Evolutionary conservation across 2,329 filamentous ascomycete genomes (phyloP), one percentile per base, ranked within the genome.

Genomic region (Knoxdaviesia proteae): DNA sequence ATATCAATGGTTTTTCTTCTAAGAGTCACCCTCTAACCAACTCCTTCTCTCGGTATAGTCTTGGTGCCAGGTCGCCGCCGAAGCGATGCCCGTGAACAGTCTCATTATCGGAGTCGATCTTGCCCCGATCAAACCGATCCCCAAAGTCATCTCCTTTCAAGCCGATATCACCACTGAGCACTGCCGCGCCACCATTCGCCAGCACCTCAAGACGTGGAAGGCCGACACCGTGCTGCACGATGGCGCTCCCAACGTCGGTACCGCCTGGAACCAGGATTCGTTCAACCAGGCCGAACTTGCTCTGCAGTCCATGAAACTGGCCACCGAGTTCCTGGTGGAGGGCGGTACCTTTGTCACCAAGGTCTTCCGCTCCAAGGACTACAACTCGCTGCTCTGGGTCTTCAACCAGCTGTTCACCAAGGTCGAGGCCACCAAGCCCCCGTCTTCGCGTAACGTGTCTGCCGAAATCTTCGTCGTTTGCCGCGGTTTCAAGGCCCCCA

Each of bases 381-480:
- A 94, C 65, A 94, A 94, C 57, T 79, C 84, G 45, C 63, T 98
- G 39, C 70, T 96, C 40, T 98, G 90, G 90, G 87, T 96, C 34
- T 86, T 96, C 65, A 94, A 94, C 57, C 90, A 98, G 59, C 69
- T 98, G 47, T 98, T 98, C 64, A 71, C 71, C 40, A 92, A 90
- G 50, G 90, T 98, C 48, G 88, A 98, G 57, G 88, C 92, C 40
- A 98, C 90, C 5, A 98, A 98, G 60, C 90, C 90, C 4, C 90
- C 90, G 0, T 93, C 86, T 0, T 94, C 84, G 6, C 73, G 90
- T 65, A 94, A 93, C 54, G 88, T 98, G 42, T 94, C 86, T 6
- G 90, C 90, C 49, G 90, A 98, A 66, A 96, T 96, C 36, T 98
- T 98, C 65, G 88, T 96, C 49, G 90, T 98, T 34, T 96, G 88